These are phyloP conservation scores for Fraxinus platypoda DNA, from an alignment of 305 asterid species.

Conservation along the genomic window DNA sequence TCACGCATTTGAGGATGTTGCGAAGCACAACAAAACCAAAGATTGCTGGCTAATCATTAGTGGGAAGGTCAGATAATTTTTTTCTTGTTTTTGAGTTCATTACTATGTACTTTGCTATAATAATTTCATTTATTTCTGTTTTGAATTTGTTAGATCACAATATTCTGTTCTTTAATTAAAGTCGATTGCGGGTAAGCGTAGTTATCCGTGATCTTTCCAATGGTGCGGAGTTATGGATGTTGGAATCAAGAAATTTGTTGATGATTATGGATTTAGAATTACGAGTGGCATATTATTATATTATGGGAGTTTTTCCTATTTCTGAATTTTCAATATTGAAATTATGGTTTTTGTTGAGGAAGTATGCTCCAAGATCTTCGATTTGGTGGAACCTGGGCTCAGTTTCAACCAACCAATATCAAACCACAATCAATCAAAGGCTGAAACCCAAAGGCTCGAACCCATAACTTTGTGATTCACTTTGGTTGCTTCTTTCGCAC, in stretches of 20 bases:
- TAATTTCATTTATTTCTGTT: not conserved
- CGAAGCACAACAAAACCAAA: constrained; percentile 61
- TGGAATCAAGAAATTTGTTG: not conserved
- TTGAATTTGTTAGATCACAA: not conserved
- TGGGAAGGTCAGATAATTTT: constrained; percentile 55
- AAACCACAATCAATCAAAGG: no score
- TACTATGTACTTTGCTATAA: not conserved
- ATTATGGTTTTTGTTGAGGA: no score
- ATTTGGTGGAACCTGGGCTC: no score
- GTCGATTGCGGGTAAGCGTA: not conserved
- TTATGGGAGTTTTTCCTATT: no score
- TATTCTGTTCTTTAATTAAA: not conserved
- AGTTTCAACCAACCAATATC: no score
- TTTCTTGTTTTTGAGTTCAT: not conserved
- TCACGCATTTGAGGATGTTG: constrained; percentile 60
- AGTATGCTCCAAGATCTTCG: no score
- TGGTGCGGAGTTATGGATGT: not conserved
- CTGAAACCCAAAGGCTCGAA: no score
- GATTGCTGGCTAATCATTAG: constrained; percentile 74
- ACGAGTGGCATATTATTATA: not conserved
- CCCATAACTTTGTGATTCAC: no score
- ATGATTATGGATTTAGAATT: not conserved
- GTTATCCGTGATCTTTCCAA: not conserved
- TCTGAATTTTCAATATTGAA: not conserved
- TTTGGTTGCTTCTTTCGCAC: no score